phyloP scores from a whole-genome alignment of 768 basidiomycete species.

The Auricularia sp. region DNA sequence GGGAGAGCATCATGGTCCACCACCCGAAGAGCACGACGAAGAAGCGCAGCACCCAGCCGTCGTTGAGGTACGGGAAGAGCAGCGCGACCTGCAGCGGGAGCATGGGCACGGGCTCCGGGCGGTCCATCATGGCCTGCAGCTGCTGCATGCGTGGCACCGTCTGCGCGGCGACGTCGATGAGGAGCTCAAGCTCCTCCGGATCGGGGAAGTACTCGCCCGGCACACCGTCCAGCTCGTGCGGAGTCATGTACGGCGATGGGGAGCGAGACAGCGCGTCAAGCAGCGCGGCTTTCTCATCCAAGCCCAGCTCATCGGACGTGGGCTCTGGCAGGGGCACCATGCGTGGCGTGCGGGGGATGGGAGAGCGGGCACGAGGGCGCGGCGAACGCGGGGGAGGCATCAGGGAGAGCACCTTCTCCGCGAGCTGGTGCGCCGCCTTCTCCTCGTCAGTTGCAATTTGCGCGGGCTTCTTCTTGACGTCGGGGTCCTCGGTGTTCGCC shows the following conservation, averaged over 20 bases:
- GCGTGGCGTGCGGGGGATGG: neutral
- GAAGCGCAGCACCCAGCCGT: neutral
- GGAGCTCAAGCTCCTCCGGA: neutral
- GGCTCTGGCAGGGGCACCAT: neutral
- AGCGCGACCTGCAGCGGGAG: neutral
- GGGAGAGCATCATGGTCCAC: neutral
- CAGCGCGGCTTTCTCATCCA: neutral
- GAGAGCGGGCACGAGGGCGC: neutral
- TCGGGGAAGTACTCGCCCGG: neutral
- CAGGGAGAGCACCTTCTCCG: neutral
- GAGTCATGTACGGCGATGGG: neutral
- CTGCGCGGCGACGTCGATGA: conserved; percentile 1
- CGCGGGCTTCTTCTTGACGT: neutral
- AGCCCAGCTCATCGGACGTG: neutral
- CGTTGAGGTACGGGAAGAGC: conserved; percentile 2
- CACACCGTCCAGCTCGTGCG: neutral
- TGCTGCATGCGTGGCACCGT: neutral
- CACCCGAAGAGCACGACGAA: neutral
- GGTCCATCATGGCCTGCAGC: neutral
- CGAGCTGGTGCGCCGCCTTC: neutral
- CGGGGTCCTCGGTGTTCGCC: neutral
- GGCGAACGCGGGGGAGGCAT: neutral
- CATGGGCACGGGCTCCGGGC: neutral
- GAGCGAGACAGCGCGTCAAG: neutral
- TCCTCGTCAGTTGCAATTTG: neutral